Base-by-base conservation (phyloP, 257 asterid genomes). In the Lycium ferocissimum region DNA sequence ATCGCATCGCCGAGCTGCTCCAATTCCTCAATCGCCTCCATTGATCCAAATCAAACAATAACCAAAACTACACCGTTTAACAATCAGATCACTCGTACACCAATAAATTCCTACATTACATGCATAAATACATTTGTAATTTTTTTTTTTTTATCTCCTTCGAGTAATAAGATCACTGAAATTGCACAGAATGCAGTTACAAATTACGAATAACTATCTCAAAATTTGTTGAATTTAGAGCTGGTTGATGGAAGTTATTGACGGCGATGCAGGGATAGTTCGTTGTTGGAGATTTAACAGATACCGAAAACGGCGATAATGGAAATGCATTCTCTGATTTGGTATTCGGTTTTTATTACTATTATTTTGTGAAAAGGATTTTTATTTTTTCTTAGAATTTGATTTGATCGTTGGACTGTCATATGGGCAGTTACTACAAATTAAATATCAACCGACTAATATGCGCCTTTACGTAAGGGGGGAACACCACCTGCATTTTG, bases 1-100 rank as follows among this genome's bases (percentile, higher is more conserved):
- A 84, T 84, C 61, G 83, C 54, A 13, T 84, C 80, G 8, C 84
- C 83, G 61, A 84, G 87, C 79, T 84, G 67, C 70, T 79, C 79
- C 84, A 84, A 80, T 61, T 84, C 87, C 58, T 84, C 87, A 71
- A 84, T 84, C 56, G 80, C 83, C 58, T 84, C 87, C 87, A 84
- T 84, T 15, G 83, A 49, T 78, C 75, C 79, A 82, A 71, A 45
- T 82, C 79, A 22, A 49, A 81, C 76, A 67, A 45, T 81, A 9
- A 38, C 33, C 14, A 61, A 45, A 56, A 79, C 38, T 57, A 45
- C 54, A 15, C 69, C 83, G 38, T 22, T 62, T 20, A 62, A 22
- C 61, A 78, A 66, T 67, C 78, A 82, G 9, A 22, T 63, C 84
- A 63, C 12, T n/a, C 43, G 20, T 67, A 67, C 75, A 4, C 33